phyloP scores from a whole-genome alignment of 179 eudicot species.

The Gypsophila paniculata region DNA sequence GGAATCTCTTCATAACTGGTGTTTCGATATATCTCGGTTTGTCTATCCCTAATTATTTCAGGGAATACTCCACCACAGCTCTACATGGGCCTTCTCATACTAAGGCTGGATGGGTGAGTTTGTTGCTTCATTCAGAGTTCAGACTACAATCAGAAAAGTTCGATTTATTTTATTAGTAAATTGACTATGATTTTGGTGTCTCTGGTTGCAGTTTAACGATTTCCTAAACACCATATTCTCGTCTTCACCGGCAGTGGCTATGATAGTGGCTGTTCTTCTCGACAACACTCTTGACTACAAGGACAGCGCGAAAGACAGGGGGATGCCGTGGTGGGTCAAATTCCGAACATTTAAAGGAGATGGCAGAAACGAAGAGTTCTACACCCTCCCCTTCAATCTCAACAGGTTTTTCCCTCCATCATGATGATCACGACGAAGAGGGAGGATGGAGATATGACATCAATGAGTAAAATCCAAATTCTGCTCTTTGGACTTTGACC shows the following conservation, averaged over 20 bases:
- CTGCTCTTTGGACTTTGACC: conserved; percentile 29
- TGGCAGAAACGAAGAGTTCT: conserved; percentile 86
- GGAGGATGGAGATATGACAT: conserved; percentile 12
- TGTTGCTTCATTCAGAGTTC: not conserved
- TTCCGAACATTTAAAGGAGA: conserved; percentile 95
- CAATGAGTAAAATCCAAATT: conserved; percentile 31
- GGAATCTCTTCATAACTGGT: conserved; percentile 85
- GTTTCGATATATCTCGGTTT: conserved; percentile 85
- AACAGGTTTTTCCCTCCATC: conserved; percentile 96
- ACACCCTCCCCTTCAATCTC: conserved; percentile 92
- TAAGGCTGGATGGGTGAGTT: conserved; percentile 88
- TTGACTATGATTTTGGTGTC: conserved; percentile 1
- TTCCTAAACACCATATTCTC: conserved; percentile 82
- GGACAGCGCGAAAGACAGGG: conserved; percentile 83
- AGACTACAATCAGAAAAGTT: too few relatives aligned
- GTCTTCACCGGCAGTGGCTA: conserved; percentile 87
- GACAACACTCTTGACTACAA: conserved; percentile 94
- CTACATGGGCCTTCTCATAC: conserved; percentile 91
- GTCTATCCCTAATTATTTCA: conserved; percentile 87
- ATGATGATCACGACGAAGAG: conserved; percentile 30
- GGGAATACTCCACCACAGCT: conserved; percentile 65
- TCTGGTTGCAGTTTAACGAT: conserved; percentile 79
- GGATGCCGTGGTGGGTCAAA: conserved; percentile 99
- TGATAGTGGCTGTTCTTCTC: conserved; percentile 74
- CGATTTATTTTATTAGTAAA: not conserved